Evolutionary conservation across 129 eudicot species (phyloP).

Genomic region (Chrysanthemum seticuspe): DNA sequence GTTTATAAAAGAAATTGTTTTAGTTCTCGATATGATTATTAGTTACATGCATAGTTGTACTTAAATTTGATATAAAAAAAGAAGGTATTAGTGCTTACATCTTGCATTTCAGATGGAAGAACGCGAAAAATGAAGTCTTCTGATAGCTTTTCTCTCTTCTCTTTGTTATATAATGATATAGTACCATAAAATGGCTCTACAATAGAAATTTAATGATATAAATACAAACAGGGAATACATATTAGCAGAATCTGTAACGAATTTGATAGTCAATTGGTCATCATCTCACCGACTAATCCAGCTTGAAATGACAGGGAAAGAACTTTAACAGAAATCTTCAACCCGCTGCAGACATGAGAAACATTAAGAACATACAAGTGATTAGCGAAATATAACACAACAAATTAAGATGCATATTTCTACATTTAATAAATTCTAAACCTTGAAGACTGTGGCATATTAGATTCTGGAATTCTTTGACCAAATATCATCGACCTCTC

Average conservation of each 20-base stretch:
- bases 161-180: slow-evolving; percentile 89
- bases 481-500: slow-evolving; percentile 96
- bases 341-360: slow-evolving; percentile 54
- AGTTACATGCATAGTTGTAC: slow-evolving; percentile 12
- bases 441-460: slow-evolving; percentile 75
- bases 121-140: slow-evolving; percentile 83
- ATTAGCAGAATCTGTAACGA: slow-evolving; percentile 13
- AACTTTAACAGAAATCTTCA: slow-evolving; percentile 95
- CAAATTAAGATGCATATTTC: background rate
- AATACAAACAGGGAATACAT: slow-evolving; percentile 9
- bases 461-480: slow-evolving; percentile 79
- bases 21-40: slow-evolving; percentile 2
- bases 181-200: slow-evolving; percentile 96
- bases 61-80: background rate
- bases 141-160: slow-evolving; percentile 94
- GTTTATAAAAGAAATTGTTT: slow-evolving; percentile 21
- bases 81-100: slow-evolving; percentile 47
- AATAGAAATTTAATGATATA: slow-evolving; percentile 20
- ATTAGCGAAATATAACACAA: slow-evolving; percentile 11
- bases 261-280: background rate
- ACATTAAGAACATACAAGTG: background rate
- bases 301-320: slow-evolving; percentile 91
- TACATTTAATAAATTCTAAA: too few relatives aligned
- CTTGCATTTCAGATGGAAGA: slow-evolving; percentile 77
- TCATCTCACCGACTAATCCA: slow-evolving; percentile 87